phyloP scores from a whole-genome alignment of 208 protist genomes.

The Acanthamoeba comandoni region DNA sequence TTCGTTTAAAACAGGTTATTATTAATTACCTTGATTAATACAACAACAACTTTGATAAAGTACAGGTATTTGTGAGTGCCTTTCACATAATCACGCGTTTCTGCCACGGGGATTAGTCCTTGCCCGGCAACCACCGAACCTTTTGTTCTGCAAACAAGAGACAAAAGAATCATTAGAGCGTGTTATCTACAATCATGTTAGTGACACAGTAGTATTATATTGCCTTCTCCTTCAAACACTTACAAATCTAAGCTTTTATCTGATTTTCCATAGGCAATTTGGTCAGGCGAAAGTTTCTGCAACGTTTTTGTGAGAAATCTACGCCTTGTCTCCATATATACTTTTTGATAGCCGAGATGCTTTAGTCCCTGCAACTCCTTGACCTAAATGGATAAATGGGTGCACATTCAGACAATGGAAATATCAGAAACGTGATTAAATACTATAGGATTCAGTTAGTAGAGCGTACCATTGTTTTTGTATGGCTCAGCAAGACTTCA shows the following conservation, averaged over 20 bases:
- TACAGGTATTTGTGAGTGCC: slow-evolving; percentile 58
- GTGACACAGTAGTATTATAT: background rate
- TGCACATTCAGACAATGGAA: background rate
- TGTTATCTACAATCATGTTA: background rate
- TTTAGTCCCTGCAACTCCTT: too few relatives aligned
- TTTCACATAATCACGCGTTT: slow-evolving; percentile 14
- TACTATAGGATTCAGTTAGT: background rate
- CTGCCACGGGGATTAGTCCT: background rate
- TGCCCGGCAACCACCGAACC: background rate
- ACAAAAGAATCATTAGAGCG: background rate
- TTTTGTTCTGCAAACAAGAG: background rate
- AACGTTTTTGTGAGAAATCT: slow-evolving; percentile 30
- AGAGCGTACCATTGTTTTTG: background rate
- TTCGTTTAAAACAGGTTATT: background rate
- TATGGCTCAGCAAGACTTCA: too few relatives aligned
- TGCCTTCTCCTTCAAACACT: background rate
- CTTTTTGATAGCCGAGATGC: too few relatives aligned
- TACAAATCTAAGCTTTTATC: slow-evolving; percentile 1
- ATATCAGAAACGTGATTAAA: background rate
- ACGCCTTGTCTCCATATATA: too few relatives aligned
- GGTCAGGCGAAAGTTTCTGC: slow-evolving; percentile 7
- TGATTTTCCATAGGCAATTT: slow-evolving; percentile 15
- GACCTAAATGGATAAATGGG: too few relatives aligned
- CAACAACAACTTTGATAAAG: slow-evolving; percentile 39
- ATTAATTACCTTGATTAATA: slow-evolving; percentile 40